Base-by-base conservation (phyloP, 768 basidiomycete genomes). In the Cystofilobasidium bisporidii region DNA sequence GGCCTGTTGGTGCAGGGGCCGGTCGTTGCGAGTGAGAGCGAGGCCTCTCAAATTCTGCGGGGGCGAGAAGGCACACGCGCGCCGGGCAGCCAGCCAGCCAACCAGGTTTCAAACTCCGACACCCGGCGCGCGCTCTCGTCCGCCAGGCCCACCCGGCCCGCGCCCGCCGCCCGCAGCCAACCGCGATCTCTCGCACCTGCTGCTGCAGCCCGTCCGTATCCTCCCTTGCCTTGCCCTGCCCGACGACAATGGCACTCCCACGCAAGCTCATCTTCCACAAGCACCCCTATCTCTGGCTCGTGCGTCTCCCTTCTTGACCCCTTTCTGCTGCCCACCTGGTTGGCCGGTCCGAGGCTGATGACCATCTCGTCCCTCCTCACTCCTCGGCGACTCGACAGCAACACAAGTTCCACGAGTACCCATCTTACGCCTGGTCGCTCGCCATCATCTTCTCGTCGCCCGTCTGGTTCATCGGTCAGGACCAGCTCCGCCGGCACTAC, bases 391-490 rank as follows among this genome's bases (percentile, higher is more conserved):
- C 28, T 48, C 6, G 14, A 20, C 62, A 64, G 63, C 63, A 48
- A 56, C 45, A 50, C 18, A 33, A 48, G n/a, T 64, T 64, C 33
- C 36, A 55, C 53, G 47, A 64, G 53, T 41, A 64, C 24, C 63
- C 63, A 0, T 38, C 38, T 10, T 64, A 64, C 63, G 24, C 63
- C 0, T 64, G 63, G 63, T 41, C 63, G 4, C 0, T 55, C 53
- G 14, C 53, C 15, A 32, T 55, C 9, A 8, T 55, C 20, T 55
- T 32, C 53, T 11, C 20, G 9, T 12, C 53, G 20, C 53, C 53
- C 24, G 20, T 26, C 24, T n/a, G 3, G 53, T 55, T 55, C 53
- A 18, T 43, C 24, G 18, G 11, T 18, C 24, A 28, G 14, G 26
- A 55, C 53, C 53, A 28, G 14, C 57, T 33, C 36, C 30, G 26